These are phyloP conservation scores for Aspergillus niger DNA, from an alignment of 2,329 filamentous ascomycete species.

Conservation along the genomic window DNA sequence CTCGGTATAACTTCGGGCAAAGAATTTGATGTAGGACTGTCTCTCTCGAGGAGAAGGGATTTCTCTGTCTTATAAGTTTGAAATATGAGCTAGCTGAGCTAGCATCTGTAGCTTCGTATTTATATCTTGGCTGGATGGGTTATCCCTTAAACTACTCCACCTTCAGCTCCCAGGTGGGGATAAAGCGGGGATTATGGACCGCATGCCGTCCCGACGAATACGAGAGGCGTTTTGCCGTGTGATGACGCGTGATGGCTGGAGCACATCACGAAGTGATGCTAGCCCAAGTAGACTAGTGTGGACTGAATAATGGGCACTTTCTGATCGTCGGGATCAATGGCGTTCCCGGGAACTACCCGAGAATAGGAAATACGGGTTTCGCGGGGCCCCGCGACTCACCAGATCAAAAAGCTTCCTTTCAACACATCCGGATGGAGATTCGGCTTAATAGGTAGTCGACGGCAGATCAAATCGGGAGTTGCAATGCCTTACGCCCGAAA, in stretches of 20 bases:
- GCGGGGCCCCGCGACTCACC: neutral
- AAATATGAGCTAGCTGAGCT: too few species aligned
- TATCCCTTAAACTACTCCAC: neutral
- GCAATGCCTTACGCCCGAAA: neutral
- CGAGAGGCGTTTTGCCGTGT: neutral
- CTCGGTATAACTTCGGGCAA: neutral
- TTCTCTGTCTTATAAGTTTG: neutral
- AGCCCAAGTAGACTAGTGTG: neutral
- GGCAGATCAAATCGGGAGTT: neutral
- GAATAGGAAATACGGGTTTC: neutral
- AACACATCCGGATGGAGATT: neutral
- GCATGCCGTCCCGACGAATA: neutral
- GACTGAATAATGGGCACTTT: neutral
- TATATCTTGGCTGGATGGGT: neutral
- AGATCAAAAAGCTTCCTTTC: neutral
- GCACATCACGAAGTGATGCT: neutral
- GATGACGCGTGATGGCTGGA: neutral
- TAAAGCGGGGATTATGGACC: neutral
- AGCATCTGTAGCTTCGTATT: neutral
- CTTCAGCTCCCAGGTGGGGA: neutral
- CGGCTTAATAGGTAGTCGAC: neutral
- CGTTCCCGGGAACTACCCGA: neutral
- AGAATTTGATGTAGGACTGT: neutral
- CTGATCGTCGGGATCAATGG: neutral
- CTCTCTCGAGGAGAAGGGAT: neutral